phyloP scores from a whole-genome alignment of 345 rosid species.

The Erysimum cheiranthoides region DNA sequence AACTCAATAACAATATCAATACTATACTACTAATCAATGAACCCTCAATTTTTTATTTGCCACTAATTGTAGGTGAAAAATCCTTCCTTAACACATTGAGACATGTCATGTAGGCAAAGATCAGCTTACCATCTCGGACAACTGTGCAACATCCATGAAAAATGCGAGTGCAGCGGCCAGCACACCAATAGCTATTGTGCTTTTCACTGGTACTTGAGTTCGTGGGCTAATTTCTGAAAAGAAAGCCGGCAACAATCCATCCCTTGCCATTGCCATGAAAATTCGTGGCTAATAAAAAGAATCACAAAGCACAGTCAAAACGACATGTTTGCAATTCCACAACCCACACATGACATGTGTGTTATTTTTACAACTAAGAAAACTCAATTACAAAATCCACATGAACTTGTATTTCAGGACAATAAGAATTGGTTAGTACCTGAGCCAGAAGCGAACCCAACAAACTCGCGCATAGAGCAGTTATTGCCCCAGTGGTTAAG shows the following conservation, averaged over 20 bases:
- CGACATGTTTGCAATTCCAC: slow-evolving; percentile 7
- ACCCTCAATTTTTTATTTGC: slow-evolving; percentile 17
- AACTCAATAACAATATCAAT: slow-evolving; percentile 12
- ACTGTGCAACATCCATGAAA: slow-evolving; percentile 73
- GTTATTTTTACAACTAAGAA: slow-evolving; percentile 4
- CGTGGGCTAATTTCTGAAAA: slow-evolving; percentile 66
- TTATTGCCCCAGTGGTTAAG: slow-evolving; percentile 67
- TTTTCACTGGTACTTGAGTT: slow-evolving; percentile 73
- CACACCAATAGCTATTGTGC: slow-evolving; percentile 61
- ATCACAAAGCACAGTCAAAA: slow-evolving; percentile 26
- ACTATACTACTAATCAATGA: slow-evolving; percentile 25
- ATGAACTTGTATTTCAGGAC: not conserved
- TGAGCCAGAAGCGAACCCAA: slow-evolving; percentile 76
- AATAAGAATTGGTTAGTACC: slow-evolving; percentile 43
- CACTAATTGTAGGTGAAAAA: slow-evolving; percentile 17
- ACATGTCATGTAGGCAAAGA: slow-evolving; percentile 9
- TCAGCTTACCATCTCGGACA: slow-evolving; percentile 68
- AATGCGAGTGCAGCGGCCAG: slow-evolving; percentile 60
- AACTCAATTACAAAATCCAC: slow-evolving; percentile 1
- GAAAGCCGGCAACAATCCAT: slow-evolving; percentile 73
- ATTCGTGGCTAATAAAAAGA: slow-evolving; percentile 60
- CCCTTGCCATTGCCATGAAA: slow-evolving; percentile 85
- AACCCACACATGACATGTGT: slow-evolving; percentile 5
- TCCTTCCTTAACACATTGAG: not conserved
- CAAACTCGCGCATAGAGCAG: slow-evolving; percentile 73